Evolutionary conservation across 768 basidiomycete species (phyloP), one percentile per base, ranked within the genome.

Genomic region (Cystoderma amianthinum): DNA sequence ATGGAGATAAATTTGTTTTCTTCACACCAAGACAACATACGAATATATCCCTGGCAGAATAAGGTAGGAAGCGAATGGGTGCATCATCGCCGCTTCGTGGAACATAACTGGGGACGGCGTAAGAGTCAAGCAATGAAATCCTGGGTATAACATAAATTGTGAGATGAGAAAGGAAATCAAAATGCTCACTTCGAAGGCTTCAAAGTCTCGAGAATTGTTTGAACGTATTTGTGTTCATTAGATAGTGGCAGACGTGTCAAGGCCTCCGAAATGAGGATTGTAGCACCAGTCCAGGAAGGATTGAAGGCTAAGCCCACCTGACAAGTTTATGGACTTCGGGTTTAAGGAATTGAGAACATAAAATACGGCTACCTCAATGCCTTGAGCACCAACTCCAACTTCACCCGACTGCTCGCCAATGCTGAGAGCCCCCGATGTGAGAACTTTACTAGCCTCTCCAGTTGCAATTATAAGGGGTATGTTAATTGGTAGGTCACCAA

Each of bases 1-100:
- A 3, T 2, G 10, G 5, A 28, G 22, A 22, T 38, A 6, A 18
- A 16, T 19, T 5, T 9, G 19, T 20, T 16, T 20, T 11, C 37
- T 20, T 22, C 16, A 20, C 9, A 16, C 9, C 9, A 6, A 38
- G 16, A 23, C 5, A 11, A 38, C 5, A 20, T 19, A 38, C 21
- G 22, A 18, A 38, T 20, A 23, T 23, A 11, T 38, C 16, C 5
- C 13, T 38, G 5, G 37, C 37, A 11, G 48, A 47, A 0, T 63
- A 61, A 3, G 67, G 59, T 16, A 82, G 68, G 52, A 74, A 80
- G 19, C 78, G 72, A 16, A 80, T 45, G 2, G 80, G 78, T 4
- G 77, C 67, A 39, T 65, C 64, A 30, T 66, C 60, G 36, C 59
- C 57, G 0, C 67, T 42, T 4, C 9, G n/a, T 6, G 62, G 56